Conservation (phyloP, 2,329 filamentous ascomycete genomes). For the Stemphylium beticola region DNA sequence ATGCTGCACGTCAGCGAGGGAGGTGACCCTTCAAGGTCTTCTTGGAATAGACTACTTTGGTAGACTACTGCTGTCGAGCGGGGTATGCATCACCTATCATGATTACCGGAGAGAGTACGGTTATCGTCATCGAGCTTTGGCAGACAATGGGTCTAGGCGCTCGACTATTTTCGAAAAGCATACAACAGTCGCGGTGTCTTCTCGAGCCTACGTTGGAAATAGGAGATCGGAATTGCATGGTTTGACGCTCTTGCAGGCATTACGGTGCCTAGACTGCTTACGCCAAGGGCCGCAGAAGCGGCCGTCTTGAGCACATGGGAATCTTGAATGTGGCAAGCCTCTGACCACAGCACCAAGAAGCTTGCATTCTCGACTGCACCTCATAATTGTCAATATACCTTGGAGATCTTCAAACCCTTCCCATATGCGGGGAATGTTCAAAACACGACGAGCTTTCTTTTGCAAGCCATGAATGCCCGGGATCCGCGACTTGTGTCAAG, state of each 20-base stretch:
- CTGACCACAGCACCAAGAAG: constrained; percentile 9
- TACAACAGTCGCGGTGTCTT: neutral
- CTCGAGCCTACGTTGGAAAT: neutral
- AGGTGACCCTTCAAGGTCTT: neutral
- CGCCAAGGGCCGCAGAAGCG: constrained; percentile 17
- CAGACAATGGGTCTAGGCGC: too few species aligned
- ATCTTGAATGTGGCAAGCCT: constrained; percentile 24
- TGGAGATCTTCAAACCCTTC: neutral
- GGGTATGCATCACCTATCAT: constrained; percentile 3
- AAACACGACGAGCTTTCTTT: too few species aligned
- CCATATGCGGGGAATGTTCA: too few species aligned
- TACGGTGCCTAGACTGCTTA: neutral
- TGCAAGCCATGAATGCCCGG: neutral
- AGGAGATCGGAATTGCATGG: neutral
- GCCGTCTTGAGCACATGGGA: constrained; percentile 10
- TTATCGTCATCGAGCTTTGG: neutral
- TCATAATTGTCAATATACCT: neutral
- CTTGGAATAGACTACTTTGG: neutral
- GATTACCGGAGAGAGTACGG: neutral
- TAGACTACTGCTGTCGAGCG: neutral
- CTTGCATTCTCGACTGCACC: neutral
- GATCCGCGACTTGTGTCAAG: neutral
- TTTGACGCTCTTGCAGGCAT: neutral
- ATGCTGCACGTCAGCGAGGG: constrained; percentile 11
- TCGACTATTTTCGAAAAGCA: neutral